These are phyloP conservation scores for Botrytis fragariae DNA, from an alignment of 2,329 filamentous ascomycete genomes.

Conservation along the genomic window DNA sequence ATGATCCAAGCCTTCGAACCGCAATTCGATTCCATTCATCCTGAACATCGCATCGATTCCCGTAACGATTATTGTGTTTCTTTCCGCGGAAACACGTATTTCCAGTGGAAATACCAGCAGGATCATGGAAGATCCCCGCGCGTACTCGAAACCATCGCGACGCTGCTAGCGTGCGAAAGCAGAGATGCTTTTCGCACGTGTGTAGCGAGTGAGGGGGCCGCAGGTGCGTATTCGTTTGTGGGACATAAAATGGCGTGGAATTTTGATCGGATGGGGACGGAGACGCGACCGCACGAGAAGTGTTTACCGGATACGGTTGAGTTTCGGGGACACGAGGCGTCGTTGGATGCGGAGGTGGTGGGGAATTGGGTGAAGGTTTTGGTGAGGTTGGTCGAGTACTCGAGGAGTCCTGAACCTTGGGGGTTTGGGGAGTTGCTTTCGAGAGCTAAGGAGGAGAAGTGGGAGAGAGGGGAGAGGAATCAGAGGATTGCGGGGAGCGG, in stretches of 20 bases:
- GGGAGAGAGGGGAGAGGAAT: constrained; percentile 13
- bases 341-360: constrained; percentile 24
- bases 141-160: neutral
- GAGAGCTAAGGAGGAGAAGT: constrained; percentile 16
- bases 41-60: constrained; percentile 2
- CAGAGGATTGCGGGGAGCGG: constrained; percentile 17
- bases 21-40: constrained; percentile 34
- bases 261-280: neutral
- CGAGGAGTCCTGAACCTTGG: neutral
- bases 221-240: neutral
- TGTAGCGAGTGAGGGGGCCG: neutral
- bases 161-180: neutral
- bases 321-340: constrained; percentile 33
- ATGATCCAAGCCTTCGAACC: constrained; percentile 36
- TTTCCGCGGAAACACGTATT: neutral
- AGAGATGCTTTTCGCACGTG: neutral
- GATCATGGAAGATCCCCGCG: neutral
- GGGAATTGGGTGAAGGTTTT: constrained; percentile 27
- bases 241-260: neutral
- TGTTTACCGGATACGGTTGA: constrained; percentile 27
- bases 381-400: constrained; percentile 24
- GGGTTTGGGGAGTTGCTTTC: neutral
- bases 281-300: neutral
- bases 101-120: neutral
- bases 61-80: neutral